Conservation (phyloP, 148 eudicot genomes). For the Polygonum aviculare region DNA sequence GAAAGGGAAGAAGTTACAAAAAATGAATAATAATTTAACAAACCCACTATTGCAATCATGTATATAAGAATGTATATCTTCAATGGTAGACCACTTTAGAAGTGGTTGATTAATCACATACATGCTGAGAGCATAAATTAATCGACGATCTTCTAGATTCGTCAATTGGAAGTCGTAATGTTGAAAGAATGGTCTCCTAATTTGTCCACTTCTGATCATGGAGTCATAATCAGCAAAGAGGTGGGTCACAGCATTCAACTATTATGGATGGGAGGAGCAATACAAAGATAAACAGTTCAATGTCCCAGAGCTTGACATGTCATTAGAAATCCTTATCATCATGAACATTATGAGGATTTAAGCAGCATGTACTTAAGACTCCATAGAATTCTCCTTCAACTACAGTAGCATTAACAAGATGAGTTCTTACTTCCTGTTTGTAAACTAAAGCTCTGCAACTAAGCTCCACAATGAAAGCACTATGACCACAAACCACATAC, state of each 20-base stretch:
- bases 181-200: conserved; percentile 1
- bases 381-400: background rate
- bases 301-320: conserved; percentile 1
- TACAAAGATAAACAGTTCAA: background rate
- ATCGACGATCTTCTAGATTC: background rate
- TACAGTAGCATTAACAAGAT: background rate
- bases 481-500: background rate
- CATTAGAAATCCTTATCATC: background rate
- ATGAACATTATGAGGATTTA: no score
- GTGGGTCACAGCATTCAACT: conserved; percentile 5
- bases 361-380: background rate
- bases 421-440: background rate
- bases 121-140: background rate
- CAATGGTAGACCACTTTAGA: background rate
- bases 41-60: background rate
- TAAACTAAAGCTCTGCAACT: background rate
- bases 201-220: conserved; percentile 9
- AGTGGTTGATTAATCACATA: background rate
- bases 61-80: background rate
- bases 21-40: no score
- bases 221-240: background rate
- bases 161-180: conserved; percentile 5
- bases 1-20: background rate
- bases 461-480: background rate
- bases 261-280: background rate